Conservation (phyloP, 257 asterid species). For the Solanum commersonii region DNA sequence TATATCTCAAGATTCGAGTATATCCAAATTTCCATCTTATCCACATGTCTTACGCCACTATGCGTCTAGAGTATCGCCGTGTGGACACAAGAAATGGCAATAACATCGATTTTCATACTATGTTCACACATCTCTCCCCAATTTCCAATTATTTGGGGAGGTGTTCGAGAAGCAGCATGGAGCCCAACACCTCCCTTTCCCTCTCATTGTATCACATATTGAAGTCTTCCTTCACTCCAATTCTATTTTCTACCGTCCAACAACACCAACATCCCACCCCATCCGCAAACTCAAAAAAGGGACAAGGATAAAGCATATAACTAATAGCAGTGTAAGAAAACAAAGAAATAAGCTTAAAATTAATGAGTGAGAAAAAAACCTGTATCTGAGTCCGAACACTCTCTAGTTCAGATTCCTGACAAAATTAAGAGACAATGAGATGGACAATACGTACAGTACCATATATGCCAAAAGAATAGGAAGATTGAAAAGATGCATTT, state of each 20-base stretch:
- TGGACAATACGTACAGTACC: neutral
- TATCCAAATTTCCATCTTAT: neutral
- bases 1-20: neutral
- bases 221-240: neutral
- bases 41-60: neutral
- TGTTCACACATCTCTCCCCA: neutral
- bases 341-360: neutral
- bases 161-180: neutral
- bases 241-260: neutral
- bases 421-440: neutral
- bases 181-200: neutral
- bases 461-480: neutral
- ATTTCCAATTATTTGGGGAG: neutral
- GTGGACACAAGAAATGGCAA: neutral
- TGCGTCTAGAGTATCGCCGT: neutral
- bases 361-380: slow-evolving; percentile 23
- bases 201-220: neutral
- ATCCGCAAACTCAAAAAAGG: neutral
- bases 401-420: slow-evolving; percentile 93
- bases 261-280: neutral
- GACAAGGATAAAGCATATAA: neutral
- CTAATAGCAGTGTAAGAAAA: neutral
- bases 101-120: neutral
- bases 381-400: slow-evolving; percentile 76
- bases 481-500: neutral